These are phyloP conservation scores for Urochloa ruziziensis DNA, from an alignment of 176 grass and related monocot genomes.

Conservation along the genomic window DNA sequence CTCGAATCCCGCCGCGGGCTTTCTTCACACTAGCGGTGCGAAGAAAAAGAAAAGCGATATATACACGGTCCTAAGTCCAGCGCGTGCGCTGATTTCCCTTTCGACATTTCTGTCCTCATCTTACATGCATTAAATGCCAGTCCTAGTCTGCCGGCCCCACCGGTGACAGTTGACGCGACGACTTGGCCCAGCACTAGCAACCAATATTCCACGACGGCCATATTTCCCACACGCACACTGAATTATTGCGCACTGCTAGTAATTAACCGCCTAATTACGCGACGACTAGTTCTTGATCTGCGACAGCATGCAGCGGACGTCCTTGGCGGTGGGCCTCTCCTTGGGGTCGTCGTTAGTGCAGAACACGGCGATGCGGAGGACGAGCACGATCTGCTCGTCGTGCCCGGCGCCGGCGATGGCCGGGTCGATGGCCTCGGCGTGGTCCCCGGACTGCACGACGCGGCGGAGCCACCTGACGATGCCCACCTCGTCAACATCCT, in stretches of 20 bases:
- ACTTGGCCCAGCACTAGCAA: background rate
- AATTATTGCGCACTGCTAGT: too few relatives aligned
- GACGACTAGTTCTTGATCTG: slow-evolving; percentile 41
- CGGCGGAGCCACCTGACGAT: slow-evolving; percentile 66
- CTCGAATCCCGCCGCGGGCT: too few relatives aligned
- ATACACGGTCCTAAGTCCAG: background rate
- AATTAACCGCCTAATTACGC: too few relatives aligned
- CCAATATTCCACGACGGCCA: background rate
- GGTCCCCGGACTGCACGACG: slow-evolving; percentile 19
- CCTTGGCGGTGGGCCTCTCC: slow-evolving; percentile 60
- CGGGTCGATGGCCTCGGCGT: slow-evolving; percentile 43
- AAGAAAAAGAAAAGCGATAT: background rate
- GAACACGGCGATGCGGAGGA: slow-evolving; percentile 71
- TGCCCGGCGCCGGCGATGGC: slow-evolving; percentile 36
- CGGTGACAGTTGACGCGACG: background rate
- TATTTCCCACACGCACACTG: background rate
- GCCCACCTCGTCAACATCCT: slow-evolving; percentile 53
- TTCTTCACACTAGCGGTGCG: background rate
- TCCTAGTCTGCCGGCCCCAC: background rate
- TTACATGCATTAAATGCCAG: background rate
- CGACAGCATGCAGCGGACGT: slow-evolving; percentile 62
- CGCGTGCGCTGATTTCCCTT: background rate
- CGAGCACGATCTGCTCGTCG: slow-evolving; percentile 72
- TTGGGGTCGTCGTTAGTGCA: slow-evolving; percentile 64
- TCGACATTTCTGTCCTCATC: background rate